Percentiles rank a stretch among this genome's conserved stretches.
These are phyloP conservation scores for Stromatinia cepivora DNA, from an alignment of 2,329 filamentous ascomycete genomes.

Conservation along the genomic window DNA sequence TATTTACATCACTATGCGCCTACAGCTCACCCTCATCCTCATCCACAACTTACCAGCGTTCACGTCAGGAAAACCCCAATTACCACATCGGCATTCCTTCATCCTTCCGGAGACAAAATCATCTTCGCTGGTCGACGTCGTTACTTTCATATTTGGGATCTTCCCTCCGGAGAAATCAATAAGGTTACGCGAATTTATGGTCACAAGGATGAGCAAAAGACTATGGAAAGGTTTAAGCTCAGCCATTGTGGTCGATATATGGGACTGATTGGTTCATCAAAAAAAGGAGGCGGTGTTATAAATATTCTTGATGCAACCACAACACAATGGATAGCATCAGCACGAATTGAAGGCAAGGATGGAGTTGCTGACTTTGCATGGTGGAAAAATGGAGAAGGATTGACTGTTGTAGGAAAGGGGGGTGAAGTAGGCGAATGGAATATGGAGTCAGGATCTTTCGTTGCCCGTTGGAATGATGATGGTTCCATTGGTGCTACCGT, in stretches of 20 bases:
- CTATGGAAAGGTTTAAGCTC: conserved; percentile 87
- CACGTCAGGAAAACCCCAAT: conserved; percentile 85
- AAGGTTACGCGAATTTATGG: conserved; percentile 77
- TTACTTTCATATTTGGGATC: conserved; percentile 94
- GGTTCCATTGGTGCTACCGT: conserved; percentile 84
- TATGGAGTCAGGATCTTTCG: conserved; percentile 63
- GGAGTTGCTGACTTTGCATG: conserved; percentile 90
- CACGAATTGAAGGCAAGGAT: conserved; percentile 75
- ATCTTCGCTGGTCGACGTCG: conserved; percentile 84
- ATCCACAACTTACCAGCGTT: conserved; percentile 86
- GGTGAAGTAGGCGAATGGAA: conserved; percentile 92
- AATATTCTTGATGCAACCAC: conserved; percentile 80
- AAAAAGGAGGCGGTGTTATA: conserved; percentile 83
- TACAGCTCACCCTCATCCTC: conserved; percentile 71
- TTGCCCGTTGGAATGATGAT: conserved; percentile 86
- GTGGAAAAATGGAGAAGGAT: conserved; percentile 82
- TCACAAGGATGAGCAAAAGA: conserved; percentile 77
- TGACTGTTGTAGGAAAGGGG: conserved; percentile 80
- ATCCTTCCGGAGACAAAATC: conserved; percentile 71
- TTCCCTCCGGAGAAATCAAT: conserved; percentile 76
- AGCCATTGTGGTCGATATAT: conserved; percentile 86
- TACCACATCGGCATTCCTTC: conserved; percentile 77
- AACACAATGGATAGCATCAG: conserved; percentile 84
- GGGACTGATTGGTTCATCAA: conserved; percentile 75
- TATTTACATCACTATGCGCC: conserved; percentile 87